phyloP scores from a whole-genome alignment of 108 stramenopile species.

The Cyclotella kingstonii region DNA sequence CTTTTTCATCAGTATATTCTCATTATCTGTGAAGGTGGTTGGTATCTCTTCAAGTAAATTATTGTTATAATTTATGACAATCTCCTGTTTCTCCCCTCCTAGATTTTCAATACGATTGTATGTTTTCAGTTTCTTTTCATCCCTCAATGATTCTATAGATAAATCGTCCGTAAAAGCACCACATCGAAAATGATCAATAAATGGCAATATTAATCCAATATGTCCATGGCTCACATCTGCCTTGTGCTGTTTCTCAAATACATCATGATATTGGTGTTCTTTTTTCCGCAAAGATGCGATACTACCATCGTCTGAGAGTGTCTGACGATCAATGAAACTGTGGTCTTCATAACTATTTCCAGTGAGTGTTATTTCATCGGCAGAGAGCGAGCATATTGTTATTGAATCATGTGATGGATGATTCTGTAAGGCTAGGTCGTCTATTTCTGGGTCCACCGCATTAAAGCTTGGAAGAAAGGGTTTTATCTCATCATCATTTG shows the following conservation, averaged over 20 bases:
- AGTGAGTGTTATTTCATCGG: neutral
- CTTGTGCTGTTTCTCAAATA: conserved; percentile 8
- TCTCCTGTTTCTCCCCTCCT: too few relatives aligned
- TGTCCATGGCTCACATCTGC: conserved; percentile 25
- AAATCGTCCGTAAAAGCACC: conserved; percentile 5
- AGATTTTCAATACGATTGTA: neutral
- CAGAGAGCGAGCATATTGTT: conserved; percentile 2
- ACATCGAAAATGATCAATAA: conserved; percentile 14
- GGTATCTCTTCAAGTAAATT: neutral
- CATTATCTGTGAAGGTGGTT: too few relatives aligned
- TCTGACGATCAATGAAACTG: neutral
- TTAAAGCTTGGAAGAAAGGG: conserved; percentile 5
- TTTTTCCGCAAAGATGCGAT: conserved; percentile 10
- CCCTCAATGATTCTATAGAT: neutral
- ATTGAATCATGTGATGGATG: conserved; percentile 1
- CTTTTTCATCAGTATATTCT: too few relatives aligned
- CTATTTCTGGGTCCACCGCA: neutral
- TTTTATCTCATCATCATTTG: conserved; percentile 2
- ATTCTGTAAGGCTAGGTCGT: neutral
- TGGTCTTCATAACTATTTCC: neutral
- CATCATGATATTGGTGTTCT: neutral
- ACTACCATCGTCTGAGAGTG: conserved; percentile 22
- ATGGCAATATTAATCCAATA: conserved; percentile 38
- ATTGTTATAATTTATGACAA: neutral
- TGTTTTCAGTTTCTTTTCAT: neutral